Evolutionary conservation across 192 early-diverging fungal genomes (phyloP), one percentile per base, ranked within the genome.

Genomic region (Neocallimastix lanati): DNA sequence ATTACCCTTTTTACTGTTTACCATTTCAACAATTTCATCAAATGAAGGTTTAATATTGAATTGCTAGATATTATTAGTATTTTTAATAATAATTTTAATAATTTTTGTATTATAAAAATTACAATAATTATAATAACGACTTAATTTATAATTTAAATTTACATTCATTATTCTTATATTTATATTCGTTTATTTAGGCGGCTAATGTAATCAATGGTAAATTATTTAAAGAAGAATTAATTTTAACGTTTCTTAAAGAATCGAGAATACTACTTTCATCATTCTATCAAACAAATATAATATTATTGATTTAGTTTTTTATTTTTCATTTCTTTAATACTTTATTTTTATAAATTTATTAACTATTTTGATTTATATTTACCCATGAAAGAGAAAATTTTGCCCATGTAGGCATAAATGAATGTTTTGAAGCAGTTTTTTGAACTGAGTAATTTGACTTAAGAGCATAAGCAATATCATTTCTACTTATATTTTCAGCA

Each of bases 1-100:
- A 84, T 96, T 95, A 80, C 94, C 95, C 76, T 86, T 86, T 16
- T 85, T 85, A 29, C 14, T 6, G 15, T 27, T 29, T 25, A 81
- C 79, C 28, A 79, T 80, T 27, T 28, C 77, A 14, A 37, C 80
- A 30, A 84, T 78, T 76, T 85, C 84, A 14, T 78, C 81, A 18
- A 81, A 78, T 16, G 80, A 78, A n/a, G 83, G 83, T 28, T 79
- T 82, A 35, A 85, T 29, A 28, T 21, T 29, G 13, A 40, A 28
- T 16, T 25, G 28, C 38, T 21, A 40, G 9, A n/a, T n/a, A n/a
- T n/a, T n/a, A n/a, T n/a, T n/a, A n/a, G n/a, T n/a, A n/a, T n/a
- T n/a, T n/a, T n/a, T n/a, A n/a, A n/a, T n/a, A n/a, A n/a, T n/a
- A n/a, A n/a, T n/a, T n/a, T n/a, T n/a, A n/a, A n/a, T n/a, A n/a